These are phyloP conservation scores for Crucihimalaya himalaica DNA, from an alignment of 345 rosid genomes.

Conservation along the genomic window DNA sequence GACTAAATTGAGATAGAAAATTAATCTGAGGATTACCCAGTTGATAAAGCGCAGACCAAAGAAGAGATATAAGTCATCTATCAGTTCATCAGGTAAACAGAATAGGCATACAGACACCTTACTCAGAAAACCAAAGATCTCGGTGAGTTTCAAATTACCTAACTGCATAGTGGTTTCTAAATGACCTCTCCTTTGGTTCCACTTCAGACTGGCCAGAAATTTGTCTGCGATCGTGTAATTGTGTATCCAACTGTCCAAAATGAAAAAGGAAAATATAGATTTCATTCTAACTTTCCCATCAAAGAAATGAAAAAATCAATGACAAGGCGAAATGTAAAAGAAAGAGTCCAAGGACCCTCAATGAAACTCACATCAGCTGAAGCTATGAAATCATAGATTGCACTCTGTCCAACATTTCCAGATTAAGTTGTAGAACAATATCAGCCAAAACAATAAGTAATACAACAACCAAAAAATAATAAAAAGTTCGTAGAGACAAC, in stretches of 20 bases:
- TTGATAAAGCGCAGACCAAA: constrained; percentile 1
- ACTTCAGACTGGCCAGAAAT: constrained; percentile 66
- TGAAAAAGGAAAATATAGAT: constrained; percentile 14
- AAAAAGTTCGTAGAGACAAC: constrained; percentile 43
- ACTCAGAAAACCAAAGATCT: constrained; percentile 8
- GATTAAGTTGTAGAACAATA: constrained; percentile 29
- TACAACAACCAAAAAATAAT: neutral
- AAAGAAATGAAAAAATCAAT: neutral
- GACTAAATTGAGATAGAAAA: constrained; percentile 9
- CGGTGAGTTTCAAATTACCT: constrained; percentile 41
- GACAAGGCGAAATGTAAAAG: neutral
- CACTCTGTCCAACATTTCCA: constrained; percentile 62
- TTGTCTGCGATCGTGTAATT: constrained; percentile 59
- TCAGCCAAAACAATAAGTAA: constrained; percentile 6
- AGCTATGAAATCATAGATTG: constrained; percentile 74
- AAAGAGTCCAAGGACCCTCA: constrained; percentile 23
- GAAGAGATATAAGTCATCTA: neutral
- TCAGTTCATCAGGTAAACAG: neutral
- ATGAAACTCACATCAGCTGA: constrained; percentile 73
- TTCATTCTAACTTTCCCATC: neutral
- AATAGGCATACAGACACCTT: neutral
- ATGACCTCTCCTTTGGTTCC: constrained; percentile 35
- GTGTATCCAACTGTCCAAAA: constrained; percentile 68
- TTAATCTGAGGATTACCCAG: neutral
- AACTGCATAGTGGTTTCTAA: constrained; percentile 36